These are phyloP conservation scores for Aspergillus coremiiformis DNA, from an alignment of 495 filamentous ascomycete genomes.

Conservation along the genomic window DNA sequence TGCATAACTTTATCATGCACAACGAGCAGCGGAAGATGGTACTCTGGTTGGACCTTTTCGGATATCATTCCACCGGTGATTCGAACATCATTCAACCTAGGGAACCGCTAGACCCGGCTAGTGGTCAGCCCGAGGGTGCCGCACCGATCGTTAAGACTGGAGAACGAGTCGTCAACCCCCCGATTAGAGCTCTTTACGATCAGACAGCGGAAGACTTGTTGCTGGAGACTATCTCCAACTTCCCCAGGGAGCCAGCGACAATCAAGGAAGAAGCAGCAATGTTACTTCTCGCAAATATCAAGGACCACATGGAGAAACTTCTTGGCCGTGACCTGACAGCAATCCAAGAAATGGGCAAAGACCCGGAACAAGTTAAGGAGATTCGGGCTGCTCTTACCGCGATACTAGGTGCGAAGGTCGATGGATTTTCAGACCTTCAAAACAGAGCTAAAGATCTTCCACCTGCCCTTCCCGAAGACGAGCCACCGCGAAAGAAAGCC, in stretches of 20 bases:
- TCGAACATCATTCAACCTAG: conserved; percentile 45
- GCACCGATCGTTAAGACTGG: conserved; percentile 40
- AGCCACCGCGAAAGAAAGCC: conserved; percentile 34
- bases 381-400: conserved; percentile 41
- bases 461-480: conserved; percentile 35
- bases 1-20: conserved; percentile 86
- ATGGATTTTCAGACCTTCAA: conserved; percentile 42
- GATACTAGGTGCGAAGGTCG: conserved; percentile 41
- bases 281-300: conserved; percentile 44
- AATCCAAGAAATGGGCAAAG: conserved; percentile 44
- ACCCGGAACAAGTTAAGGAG: conserved; percentile 42
- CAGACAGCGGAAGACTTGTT: conserved; percentile 42
- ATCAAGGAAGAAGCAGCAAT: conserved; percentile 46
- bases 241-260: conserved; percentile 39
- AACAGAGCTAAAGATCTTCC: conserved; percentile 37
- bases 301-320: conserved; percentile 46
- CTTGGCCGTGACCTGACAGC: conserved; percentile 38
- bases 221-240: conserved; percentile 42
- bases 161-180: conserved; percentile 40
- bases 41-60: conserved; percentile 83
- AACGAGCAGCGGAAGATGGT: conserved; percentile 88
- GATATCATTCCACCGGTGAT: conserved; percentile 50
- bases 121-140: conserved; percentile 30
- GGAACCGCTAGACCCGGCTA: conserved; percentile 35
- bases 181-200: conserved; percentile 40